phyloP scores from a whole-genome alignment of 768 basidiomycete species.

The Suillus alpinus region DNA sequence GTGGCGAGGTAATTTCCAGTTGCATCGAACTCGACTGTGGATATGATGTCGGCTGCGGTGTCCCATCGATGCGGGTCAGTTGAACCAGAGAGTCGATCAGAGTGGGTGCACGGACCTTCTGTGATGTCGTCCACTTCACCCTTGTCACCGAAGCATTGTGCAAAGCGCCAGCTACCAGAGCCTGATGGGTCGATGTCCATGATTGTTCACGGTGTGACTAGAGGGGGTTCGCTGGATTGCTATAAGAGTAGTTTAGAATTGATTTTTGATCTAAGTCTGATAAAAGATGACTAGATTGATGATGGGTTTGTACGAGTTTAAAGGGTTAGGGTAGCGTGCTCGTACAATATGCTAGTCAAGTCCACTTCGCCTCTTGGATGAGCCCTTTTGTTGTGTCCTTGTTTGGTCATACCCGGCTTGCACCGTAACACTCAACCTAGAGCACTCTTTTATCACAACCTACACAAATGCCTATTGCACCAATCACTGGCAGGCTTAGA shows the following conservation, averaged over 20 bases:
- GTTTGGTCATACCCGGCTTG: constrained; percentile 29
- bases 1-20: constrained; percentile 99
- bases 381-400: constrained; percentile 28
- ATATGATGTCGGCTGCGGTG: constrained; percentile 94
- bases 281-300: background rate
- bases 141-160: constrained; percentile 99
- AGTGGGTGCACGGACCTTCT: constrained; percentile 64
- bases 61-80: constrained; percentile 6
- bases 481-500: constrained; percentile 92
- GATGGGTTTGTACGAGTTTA: background rate
- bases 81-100: constrained; percentile 20
- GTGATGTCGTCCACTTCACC: constrained; percentile 99
- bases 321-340: background rate
- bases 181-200: constrained; percentile 86
- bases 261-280: constrained; percentile 10
- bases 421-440: constrained; percentile 24
- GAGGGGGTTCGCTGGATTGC: constrained; percentile 4
- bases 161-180: constrained; percentile 95
- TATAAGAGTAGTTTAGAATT: background rate
- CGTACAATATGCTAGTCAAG: constrained; percentile 8
- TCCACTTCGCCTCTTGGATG: constrained; percentile 11
- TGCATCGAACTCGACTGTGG: constrained; percentile 99
- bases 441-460: constrained; percentile 15
- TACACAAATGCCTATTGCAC: constrained; percentile 73
- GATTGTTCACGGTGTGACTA: constrained; percentile 27